Conservation (phyloP, 257 asterid genomes). For the Hygrophila difformis region DNA sequence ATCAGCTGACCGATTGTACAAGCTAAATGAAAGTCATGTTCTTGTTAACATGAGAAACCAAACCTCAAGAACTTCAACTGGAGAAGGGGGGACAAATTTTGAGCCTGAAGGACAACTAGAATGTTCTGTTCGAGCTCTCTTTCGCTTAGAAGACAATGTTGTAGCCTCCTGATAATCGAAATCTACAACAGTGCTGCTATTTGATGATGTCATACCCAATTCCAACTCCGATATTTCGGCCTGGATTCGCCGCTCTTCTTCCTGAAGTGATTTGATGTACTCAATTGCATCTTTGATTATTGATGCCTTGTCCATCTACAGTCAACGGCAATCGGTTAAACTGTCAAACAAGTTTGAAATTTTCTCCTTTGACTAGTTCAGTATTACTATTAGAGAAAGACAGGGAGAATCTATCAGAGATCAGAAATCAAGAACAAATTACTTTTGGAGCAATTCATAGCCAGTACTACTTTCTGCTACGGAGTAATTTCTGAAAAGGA, state of each 20-base stretch:
- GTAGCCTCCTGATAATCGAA: slow-evolving; percentile 5
- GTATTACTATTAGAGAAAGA: no score
- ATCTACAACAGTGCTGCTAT: slow-evolving; percentile 21
- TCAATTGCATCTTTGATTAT: slow-evolving; percentile 51
- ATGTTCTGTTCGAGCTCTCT: slow-evolving; percentile 24
- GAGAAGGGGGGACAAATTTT: slow-evolving; percentile 11
- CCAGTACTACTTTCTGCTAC: no score
- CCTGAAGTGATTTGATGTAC: slow-evolving; percentile 35
- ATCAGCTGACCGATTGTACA: no score
- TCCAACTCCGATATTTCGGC: slow-evolving; percentile 37
- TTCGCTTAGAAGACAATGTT: slow-evolving; percentile 19
- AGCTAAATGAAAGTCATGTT: neutral
- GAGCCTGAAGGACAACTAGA: slow-evolving; percentile 15
- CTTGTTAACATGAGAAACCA: no score
- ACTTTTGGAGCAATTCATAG: no score
- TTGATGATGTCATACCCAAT: slow-evolving; percentile 2
- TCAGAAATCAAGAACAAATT: no score
- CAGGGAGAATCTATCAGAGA: no score
- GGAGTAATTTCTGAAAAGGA: no score
- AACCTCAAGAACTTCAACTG: slow-evolving; percentile 44
- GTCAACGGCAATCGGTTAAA: neutral
- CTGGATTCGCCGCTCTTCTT: slow-evolving; percentile 33
- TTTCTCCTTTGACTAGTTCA: no score
- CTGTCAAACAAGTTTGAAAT: neutral
- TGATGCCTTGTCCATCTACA: slow-evolving; percentile 56